Evolutionary conservation across 2,329 filamentous ascomycete genomes (phyloP).

Genomic region (Pseudocercospora fijiensis): DNA sequence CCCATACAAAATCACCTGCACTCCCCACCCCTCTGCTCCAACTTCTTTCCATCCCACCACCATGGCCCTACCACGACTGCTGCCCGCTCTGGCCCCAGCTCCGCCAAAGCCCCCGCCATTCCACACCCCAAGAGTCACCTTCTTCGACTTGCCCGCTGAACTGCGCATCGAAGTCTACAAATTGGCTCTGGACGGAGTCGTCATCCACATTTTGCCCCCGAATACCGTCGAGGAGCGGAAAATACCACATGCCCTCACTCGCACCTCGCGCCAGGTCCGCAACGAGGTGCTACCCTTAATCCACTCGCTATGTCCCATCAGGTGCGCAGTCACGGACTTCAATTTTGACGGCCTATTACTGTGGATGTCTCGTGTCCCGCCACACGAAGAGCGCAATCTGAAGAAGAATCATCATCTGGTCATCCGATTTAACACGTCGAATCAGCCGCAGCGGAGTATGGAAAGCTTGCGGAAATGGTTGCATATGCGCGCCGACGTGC

Average conservation of each 20-base stretch:
- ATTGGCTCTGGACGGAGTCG: constrained; percentile 32
- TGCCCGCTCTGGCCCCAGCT: constrained; percentile 20
- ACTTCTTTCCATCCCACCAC: constrained; percentile 8
- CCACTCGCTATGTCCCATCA: constrained; percentile 33
- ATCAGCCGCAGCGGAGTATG: constrained; percentile 16
- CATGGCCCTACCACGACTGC: constrained; percentile 20
- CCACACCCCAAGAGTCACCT: constrained; percentile 21
- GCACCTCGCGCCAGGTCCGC: constrained; percentile 33
- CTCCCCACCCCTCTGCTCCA: constrained; percentile 5
- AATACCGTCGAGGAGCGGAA: constrained; percentile 21
- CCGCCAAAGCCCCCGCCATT: constrained; percentile 19
- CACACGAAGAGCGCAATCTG: constrained; percentile 31
- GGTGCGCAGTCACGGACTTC: constrained; percentile 36
- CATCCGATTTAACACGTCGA: constrained; percentile 31
- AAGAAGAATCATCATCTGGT: constrained; percentile 32
- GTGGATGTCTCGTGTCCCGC: constrained; percentile 34
- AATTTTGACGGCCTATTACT: constrained; percentile 34
- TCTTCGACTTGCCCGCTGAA: constrained; percentile 37
- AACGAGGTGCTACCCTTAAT: constrained; percentile 37
- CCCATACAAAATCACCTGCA: constrained; percentile 4
- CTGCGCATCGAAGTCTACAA: constrained; percentile 38
- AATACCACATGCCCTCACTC: constrained; percentile 31
- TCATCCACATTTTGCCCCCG: constrained; percentile 34
- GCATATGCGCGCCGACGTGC: constrained; percentile 32
- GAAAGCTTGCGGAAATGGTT: constrained; percentile 34